Percentiles rank a stretch among this genome's conserved stretches.
Conservation (phyloP, 768 basidiomycete species). For the Tephrocybe sp. region DNA sequence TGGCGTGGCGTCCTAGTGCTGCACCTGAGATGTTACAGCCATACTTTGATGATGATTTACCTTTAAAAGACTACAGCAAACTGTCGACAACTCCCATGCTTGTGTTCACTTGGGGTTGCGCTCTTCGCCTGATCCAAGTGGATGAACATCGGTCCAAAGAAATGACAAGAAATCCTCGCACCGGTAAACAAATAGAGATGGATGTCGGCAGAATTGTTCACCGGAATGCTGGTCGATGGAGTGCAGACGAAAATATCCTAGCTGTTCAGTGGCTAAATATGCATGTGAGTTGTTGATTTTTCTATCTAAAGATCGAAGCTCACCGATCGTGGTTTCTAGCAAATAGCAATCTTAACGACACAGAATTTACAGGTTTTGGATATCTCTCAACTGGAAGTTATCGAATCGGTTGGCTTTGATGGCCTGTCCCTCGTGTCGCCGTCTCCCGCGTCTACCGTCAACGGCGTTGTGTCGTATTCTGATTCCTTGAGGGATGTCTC, state of each 20-base stretch:
- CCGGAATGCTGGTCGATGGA: conserved; percentile 59
- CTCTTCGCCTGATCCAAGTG: conserved; percentile 63
- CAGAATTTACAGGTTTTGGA: conserved; percentile 70
- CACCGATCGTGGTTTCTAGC: conserved; percentile 38
- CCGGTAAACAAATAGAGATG: conserved; percentile 55
- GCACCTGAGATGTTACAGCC: conserved; percentile 17
- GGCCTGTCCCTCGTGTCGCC: conserved; percentile 55
- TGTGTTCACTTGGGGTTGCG: conserved; percentile 82
- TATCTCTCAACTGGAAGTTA: conserved; percentile 45
- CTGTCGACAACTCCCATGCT: conserved; percentile 51
- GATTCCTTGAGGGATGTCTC: conserved; percentile 53
- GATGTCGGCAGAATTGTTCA: conserved; percentile 68
- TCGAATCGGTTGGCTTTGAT: conserved; percentile 65
- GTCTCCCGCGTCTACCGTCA: conserved; percentile 42
- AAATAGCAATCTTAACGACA: conserved; percentile 63
- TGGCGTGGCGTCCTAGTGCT: conserved; percentile 84
- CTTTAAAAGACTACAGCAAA: conserved; percentile 10
- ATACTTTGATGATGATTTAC: conserved; percentile 17
- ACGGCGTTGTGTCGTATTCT: conserved; percentile 44
- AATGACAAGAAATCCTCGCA: conserved; percentile 46
- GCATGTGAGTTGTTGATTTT: conserved; percentile 63
- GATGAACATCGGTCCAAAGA: conserved; percentile 57
- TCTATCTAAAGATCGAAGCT: neutral
- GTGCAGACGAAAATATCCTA: conserved; percentile 58
- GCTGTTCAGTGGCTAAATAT: conserved; percentile 86